Evolutionary conservation across 257 asterid species (phyloP), one percentile per base, ranked within the genome.

Genomic region (Solanum arcanum): DNA sequence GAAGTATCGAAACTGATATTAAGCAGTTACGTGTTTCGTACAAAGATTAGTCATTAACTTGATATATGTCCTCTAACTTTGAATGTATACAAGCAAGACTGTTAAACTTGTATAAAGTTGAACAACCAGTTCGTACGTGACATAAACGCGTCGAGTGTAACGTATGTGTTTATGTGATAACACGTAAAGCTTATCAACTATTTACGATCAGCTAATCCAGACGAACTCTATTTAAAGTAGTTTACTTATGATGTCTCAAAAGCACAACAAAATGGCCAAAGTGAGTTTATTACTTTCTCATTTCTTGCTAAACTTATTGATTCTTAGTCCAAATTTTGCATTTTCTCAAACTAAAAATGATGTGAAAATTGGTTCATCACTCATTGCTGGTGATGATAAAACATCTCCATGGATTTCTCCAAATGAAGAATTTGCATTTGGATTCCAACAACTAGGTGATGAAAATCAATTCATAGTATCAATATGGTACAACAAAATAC

Each of bases 351-450:
- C 88, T 1, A 52, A 74, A 12, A 87, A 90, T 47, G 62, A 49
- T 20, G 49, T 87, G 23, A 39, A 20, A n/a, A 12, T 70, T 23
- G 84, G 84, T 37, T 83, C 89, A 37, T 64, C 35, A 35, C 12
- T 90, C 31, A 46, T 90, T 29, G 88, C 91, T 23, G 88, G 87
- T 35, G 87, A 87, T 9, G 86, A 60, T 37, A 41, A 70, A 47
- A 14, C 49, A 62, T 56, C 60, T 86, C 86, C 88, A 25, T 91
- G 94, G 94, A 59, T 86, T 37, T 92, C 93, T 6, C 88, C 92
- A 23, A 88, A 86, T 5, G 89, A 86, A 9, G 93, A 92, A 70
- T 92, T 90, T 56, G 93, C 94, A 87, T 87, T 92, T 12, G 93
- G 91, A 41, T 91, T 92, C 87, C 84, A 86, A 6, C 89, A 86